Base-by-base conservation (phyloP, 140 eudicot genomes). In the Oenanthe javanica region DNA sequence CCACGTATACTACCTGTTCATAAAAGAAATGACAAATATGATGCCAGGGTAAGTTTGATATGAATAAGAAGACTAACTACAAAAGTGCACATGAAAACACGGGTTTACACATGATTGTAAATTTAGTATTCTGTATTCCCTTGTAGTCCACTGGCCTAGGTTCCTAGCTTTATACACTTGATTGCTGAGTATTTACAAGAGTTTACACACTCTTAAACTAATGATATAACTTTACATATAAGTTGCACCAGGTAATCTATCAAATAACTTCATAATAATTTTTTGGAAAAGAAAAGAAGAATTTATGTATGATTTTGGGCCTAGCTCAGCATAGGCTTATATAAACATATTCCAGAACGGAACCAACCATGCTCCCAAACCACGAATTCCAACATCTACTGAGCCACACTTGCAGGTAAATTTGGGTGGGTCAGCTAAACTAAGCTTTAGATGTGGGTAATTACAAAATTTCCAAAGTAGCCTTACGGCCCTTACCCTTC, bases 1-100 rank as follows among this genome's bases (percentile, higher is more conserved):
- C 97, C 97, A 95, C 88, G 86, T 95, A 95, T 80, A 67, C 94
- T 76, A 95, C 97, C 99, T 95, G 90, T 49, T 70, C 46, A 13
- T 12, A 31, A 13, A 67, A 36, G n/a, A 72, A 82, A 42, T 71
- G 72, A 49, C 76, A 77, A 79, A 51, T 18, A 18, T 16, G 69
- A 45, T 14, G 19, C 27, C 14, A 55, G 19, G 50, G 27, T 55
- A 18, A 72, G 81, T 79, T 87, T 51, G 25, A 77, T 50, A 72
- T 43, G 31, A 80, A 51, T 40, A 38, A 63, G 10, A 45, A 57
- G 54, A 59, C 40, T 8, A 4, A 67, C 42, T 48, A 52, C 23
- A 42, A 71, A 15, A 80, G 27, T 43, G 49, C 27, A 52, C 59
- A 52, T 47, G 31, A 9, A 6, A 74, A 43, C 52, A 23, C 27